phyloP scores from a whole-genome alignment of 257 asterid genomes.

The Coffea canephora region DNA sequence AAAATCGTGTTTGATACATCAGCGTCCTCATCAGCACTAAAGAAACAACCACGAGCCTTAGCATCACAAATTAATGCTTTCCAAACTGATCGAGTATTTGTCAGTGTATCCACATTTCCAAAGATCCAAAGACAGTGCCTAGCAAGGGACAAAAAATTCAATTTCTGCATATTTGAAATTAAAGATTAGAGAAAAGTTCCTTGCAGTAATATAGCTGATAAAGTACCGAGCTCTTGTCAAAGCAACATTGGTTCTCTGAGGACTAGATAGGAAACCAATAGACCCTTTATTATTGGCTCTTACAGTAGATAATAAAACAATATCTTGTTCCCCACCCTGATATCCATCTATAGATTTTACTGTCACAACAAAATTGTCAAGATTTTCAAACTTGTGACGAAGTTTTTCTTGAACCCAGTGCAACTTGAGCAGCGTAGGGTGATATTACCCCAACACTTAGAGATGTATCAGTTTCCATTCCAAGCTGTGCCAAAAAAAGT shows the following conservation, averaged over 20 bases:
- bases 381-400: slow-evolving; percentile 26
- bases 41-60: slow-evolving; percentile 51
- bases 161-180: too few relatives aligned
- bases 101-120: slow-evolving; percentile 56
- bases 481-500: slow-evolving; percentile 36
- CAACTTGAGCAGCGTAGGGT: slow-evolving; percentile 71
- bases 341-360: slow-evolving; percentile 74
- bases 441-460: slow-evolving; percentile 67
- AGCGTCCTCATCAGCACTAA: slow-evolving; percentile 43
- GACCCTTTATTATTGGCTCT: slow-evolving; percentile 48
- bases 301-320: slow-evolving; percentile 64
- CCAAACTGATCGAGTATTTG: slow-evolving; percentile 45
- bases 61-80: slow-evolving; percentile 45
- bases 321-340: slow-evolving; percentile 78
- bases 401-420: slow-evolving; percentile 42
- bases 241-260: slow-evolving; percentile 60
- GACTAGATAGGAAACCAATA: slow-evolving; percentile 54
- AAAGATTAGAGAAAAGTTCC: too few relatives aligned
- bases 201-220: neutral
- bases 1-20: slow-evolving; percentile 36
- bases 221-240: slow-evolving; percentile 75
- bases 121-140: slow-evolving; percentile 71
- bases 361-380: slow-evolving; percentile 38
- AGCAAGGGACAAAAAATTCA: slow-evolving; percentile 9
- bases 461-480: slow-evolving; percentile 30